Evolutionary conservation across 1,284 basidiomycete genomes (phyloP), one percentile per base, ranked within the genome.

Genomic region (Boletus smithii): DNA sequence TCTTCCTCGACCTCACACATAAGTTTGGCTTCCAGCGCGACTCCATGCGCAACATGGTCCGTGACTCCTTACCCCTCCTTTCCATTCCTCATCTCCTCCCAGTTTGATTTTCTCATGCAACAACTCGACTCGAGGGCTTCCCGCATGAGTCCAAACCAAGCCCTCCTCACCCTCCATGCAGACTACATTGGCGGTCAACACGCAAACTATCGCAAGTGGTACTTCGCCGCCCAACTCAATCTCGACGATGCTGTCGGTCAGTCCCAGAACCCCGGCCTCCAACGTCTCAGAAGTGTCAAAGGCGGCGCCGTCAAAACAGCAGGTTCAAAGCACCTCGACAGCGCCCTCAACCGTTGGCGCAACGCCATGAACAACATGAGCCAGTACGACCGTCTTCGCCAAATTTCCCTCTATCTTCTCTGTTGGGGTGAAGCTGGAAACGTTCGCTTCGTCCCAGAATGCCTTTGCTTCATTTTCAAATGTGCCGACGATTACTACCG

Each of bases 401-500:
- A 99, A 70, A 82, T 99, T 53, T 95, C 95, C 0, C 82, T 99
- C 26, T 99, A 87, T 69, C 81, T 99, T 39, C 80, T 99, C 42
- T 97, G 94, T 68, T 99, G 97, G 95, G 95, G 95, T 56, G 95
- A 99, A 72, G 95, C 89, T 2, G 95, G 94, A 44, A 97, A 99
- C 65, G 90, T 99, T 49, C 88, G 95, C 50, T 98, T 98, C 72
- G 88, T 92, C 31, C 95, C 97, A 20, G 95, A 99, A 67, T 94
- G 91, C 63, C 74, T 99, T 46, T 98, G 95, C 74, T 99, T 98
- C 81, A 95, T 99, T 69, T 99, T 99, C 87, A 99, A 99, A 73
- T 99, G 95, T 63, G 95, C 97, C 44, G 95, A 99, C 69, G 95
- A 99, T 73, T 99, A 98, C 69, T 99, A 99, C 70, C 91, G 95